These are phyloP conservation scores for Combretum micranthum DNA, from an alignment of 345 rosid species.

Conservation along the genomic window DNA sequence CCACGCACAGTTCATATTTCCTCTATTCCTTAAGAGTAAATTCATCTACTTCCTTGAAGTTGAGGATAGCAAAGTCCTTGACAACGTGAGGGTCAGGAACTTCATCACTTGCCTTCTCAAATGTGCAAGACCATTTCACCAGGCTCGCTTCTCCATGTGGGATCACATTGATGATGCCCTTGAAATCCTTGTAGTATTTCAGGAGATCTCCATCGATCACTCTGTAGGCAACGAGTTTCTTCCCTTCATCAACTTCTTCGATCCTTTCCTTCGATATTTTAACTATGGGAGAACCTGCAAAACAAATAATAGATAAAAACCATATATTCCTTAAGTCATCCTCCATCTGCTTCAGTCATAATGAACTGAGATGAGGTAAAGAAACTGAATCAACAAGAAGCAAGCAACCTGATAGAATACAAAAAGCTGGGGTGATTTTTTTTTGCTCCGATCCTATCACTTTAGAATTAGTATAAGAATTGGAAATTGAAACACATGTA, in stretches of 20 bases:
- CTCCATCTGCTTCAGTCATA: too few relatives aligned
- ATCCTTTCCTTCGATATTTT: constrained; percentile 68
- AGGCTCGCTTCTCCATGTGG: constrained; percentile 66
- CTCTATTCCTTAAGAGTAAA: constrained; percentile 31
- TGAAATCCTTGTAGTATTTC: constrained; percentile 71
- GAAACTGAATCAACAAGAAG: too few relatives aligned
- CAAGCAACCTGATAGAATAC: too few relatives aligned
- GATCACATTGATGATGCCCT: constrained; percentile 33
- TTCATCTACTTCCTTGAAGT: constrained; percentile 73
- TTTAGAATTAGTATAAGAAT: too few relatives aligned
- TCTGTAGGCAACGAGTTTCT: constrained; percentile 42
- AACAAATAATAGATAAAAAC: neutral
- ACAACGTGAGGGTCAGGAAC: constrained; percentile 59
- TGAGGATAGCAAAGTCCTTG: constrained; percentile 68
- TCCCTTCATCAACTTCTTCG: constrained; percentile 54
- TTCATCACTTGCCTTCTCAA: constrained; percentile 64
- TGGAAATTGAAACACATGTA: too few relatives aligned
- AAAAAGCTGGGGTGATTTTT: too few relatives aligned
- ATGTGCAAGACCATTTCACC: constrained; percentile 72
- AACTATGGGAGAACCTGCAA: constrained; percentile 59
- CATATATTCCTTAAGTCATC: too few relatives aligned
- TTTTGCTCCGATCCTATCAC: too few relatives aligned
- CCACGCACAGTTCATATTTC: too few relatives aligned
- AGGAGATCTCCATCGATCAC: constrained; percentile 71
- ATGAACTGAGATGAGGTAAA: too few relatives aligned